Base-by-base conservation (phyloP, 1,139 yeast genomes). In the Torulaspora globosa region DNA sequence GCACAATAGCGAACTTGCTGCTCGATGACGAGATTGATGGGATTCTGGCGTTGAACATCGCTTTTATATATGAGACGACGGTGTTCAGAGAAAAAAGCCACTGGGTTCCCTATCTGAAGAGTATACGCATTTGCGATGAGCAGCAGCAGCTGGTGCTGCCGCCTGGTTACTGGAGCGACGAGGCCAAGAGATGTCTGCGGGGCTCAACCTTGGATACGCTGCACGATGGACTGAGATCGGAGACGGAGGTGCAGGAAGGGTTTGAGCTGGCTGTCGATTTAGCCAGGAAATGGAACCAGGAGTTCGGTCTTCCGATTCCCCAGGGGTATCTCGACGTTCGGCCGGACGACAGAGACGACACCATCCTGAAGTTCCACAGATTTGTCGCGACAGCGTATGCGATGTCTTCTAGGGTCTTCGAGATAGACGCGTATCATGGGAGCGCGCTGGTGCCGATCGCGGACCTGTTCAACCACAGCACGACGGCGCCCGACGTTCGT, bases 401-500 rank as follows among this genome's bases (percentile, higher is more conserved):
- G 1, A 80, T 87, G 11, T 79, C 89, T 0, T 80, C 95, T 1
- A 73, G 96, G 49, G 89, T 90, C 1, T 88, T 89, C 62, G 82
- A 81, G 44, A 80, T 90, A 15, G 97, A 90, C 62, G 74, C 73
- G 39, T 88, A 68, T 62, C 86, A 83, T 56, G 85, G 82, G 23
- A 73, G 84, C 33, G 86, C 85, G 0, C 69, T 90, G 49, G 96
- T 89, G 26, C 96, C 97, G 0, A 90, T 90, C 12, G 97, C 96
- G 0, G 96, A 90, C 64, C 69, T 90, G 41, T 89, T 89, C 68
- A 89, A 89, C 56, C 96, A 88, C 61, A 69, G 77, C 32, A 74
- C 75, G 8, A 71, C 52, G 8, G 34, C 38, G 5, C 85, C 82
- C 44, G 74, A 80, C 57, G 89, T 84, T 5, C 87, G 84, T 63